Percentiles rank a stretch among this genome's conserved stretches.
phyloP scores from a whole-genome alignment of 495 filamentous ascomycete species.

The Tuber magnatum region DNA sequence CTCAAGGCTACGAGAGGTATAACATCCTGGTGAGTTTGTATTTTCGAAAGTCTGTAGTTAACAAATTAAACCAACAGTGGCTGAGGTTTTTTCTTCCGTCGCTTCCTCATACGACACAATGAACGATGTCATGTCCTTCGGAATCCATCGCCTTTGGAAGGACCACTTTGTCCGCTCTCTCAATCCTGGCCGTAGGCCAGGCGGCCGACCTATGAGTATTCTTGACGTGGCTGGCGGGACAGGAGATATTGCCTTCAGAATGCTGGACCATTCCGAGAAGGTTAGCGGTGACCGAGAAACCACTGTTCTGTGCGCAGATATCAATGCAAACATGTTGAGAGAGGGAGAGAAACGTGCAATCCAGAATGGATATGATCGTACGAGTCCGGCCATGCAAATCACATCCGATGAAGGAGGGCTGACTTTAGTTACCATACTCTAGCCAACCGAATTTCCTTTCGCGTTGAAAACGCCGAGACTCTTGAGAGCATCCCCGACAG shows the following conservation, averaged over 20 bases:
- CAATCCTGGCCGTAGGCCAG: slow-evolving; percentile 71
- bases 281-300: slow-evolving; percentile 73
- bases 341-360: slow-evolving; percentile 74
- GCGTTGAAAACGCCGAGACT: slow-evolving; percentile 84
- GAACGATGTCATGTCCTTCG: slow-evolving; percentile 98
- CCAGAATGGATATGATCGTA: slow-evolving; percentile 33
- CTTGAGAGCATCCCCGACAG: slow-evolving; percentile 57
- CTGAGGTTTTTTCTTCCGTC: slow-evolving; percentile 89
- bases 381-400: not conserved
- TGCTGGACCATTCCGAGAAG: slow-evolving; percentile 78
- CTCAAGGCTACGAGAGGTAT: slow-evolving; percentile 71
- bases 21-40: slow-evolving; percentile 28
- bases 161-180: slow-evolving; percentile 91
- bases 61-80: slow-evolving; percentile 50
- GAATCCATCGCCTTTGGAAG: slow-evolving; percentile 96
- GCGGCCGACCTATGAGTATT: slow-evolving; percentile 59
- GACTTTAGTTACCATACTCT: not conserved
- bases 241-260: slow-evolving; percentile 94
- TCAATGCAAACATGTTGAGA: slow-evolving; percentile 87
- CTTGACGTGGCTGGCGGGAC: slow-evolving; percentile 97
- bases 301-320: slow-evolving; percentile 83
- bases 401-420: not conserved
- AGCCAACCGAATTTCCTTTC: slow-evolving; percentile 58
- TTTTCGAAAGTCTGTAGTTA: slow-evolving; percentile 11
- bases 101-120: slow-evolving; percentile 80